These are phyloP conservation scores for Globisporangium spiculum DNA, from an alignment of 352 stramenopile genomes.

Conservation along the genomic window DNA sequence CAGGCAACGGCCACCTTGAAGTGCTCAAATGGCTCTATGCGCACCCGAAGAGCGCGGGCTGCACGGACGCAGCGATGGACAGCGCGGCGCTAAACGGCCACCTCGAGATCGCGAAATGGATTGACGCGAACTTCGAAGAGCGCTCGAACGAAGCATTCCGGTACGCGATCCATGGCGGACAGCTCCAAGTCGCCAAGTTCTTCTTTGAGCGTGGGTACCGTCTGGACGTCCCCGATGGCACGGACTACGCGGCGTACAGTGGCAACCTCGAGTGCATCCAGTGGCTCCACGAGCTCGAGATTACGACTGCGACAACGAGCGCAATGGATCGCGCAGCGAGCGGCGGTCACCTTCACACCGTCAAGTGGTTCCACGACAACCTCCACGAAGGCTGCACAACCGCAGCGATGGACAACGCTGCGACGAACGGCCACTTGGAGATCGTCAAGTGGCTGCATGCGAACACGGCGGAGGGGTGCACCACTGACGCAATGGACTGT, in stretches of 20 bases:
- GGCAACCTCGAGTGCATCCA: constrained; percentile 16
- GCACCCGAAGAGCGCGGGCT: constrained; percentile 12
- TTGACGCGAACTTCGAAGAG: constrained; percentile 15
- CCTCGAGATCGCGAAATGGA: constrained; percentile 23
- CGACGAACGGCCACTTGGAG: constrained; percentile 16
- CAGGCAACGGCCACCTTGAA: constrained; percentile 10
- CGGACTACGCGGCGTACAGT: constrained; percentile 16
- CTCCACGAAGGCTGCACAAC: constrained; percentile 20
- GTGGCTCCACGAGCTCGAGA: constrained; percentile 13
- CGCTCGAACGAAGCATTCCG: constrained; percentile 10
- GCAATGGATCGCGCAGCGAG: constrained; percentile 20
- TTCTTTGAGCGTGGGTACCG: constrained; percentile 7
- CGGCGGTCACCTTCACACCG: constrained; percentile 19
- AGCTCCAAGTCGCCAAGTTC: constrained; percentile 16
- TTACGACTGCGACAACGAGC: constrained; percentile 14
- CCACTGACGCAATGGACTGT: constrained; percentile 23
- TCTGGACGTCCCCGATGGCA: constrained; percentile 9
- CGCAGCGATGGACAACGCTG: constrained; percentile 22
- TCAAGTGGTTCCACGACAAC: constrained; percentile 21
- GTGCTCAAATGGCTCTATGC: constrained; percentile 19
- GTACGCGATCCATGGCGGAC: constrained; percentile 16
- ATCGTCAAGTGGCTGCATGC: constrained; percentile 24
- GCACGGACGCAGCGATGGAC: constrained; percentile 23
- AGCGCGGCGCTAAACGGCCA: constrained; percentile 20
- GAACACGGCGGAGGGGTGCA: constrained; percentile 21